Evolutionary conservation across 495 filamentous ascomycete genomes (phyloP), one percentile per base, ranked within the genome.

Genomic region (Penicillium dipodomyicola): DNA sequence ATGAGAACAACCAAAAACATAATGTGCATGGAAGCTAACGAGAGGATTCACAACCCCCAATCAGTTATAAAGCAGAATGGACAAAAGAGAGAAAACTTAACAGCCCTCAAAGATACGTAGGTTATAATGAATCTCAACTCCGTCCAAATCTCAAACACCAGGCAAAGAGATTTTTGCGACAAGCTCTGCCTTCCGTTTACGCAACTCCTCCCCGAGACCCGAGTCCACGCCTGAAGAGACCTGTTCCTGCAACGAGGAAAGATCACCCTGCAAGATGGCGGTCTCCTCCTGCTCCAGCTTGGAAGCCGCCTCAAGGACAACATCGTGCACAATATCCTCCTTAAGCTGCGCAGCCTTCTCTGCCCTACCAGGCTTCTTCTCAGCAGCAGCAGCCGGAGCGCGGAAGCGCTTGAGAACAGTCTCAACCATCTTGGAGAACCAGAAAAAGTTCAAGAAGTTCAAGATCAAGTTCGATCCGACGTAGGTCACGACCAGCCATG

Each of bases 391-490:
- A 32, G 58, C 56, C 0, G 72, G 71, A 8, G 54, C 52, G n/a
- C 87, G 82, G 71, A 98, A 98, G 22, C 94, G 80, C 78, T 94
- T 95, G 58, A 87, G 76, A 15, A 98, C 86, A 23, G 94, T 90
- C 60, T 89, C 82, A 57, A 98, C 89, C 94, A 98, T 98, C 80
- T 93, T 94, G 56, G 85, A 85, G 72, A 96, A 97, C 94, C 94
- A 98, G 76, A 86, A 92, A 70, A 91, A 92, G 72, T 98, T 98
- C 45, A 98, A 76, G 48, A 81, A 77, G 73, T 96, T 97, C 15
- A 98, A 77, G 4, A 87, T 79, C 23, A 93, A 42, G 66, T 98
- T 97, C 40, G 84, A 84, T 4, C 73, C 77, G 2, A 96, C 73
- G 64, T 97, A 97, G 25, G 84, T 79, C 15, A 77, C 63, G 3